phyloP scores from a whole-genome alignment of 345 rosid species.

The Salix brachista region DNA sequence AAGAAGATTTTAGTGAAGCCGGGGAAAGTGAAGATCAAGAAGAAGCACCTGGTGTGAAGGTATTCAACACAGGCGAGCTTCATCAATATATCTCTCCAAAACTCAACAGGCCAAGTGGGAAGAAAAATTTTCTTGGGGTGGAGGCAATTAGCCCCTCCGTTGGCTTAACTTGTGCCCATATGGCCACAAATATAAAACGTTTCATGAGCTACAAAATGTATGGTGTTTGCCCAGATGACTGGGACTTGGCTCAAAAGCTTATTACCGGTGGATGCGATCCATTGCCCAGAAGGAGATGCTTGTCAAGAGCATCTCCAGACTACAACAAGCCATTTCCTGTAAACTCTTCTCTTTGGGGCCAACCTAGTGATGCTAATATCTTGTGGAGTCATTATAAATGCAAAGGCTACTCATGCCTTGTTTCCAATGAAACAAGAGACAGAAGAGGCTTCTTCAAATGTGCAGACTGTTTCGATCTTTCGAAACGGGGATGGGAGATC shows the following conservation, averaged over 20 bases:
- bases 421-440: constrained; percentile 28
- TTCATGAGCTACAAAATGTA: constrained; percentile 43
- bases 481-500: constrained; percentile 40
- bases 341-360: constrained; percentile 44
- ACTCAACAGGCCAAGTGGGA: constrained; percentile 33
- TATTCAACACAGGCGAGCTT: constrained; percentile 42
- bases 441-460: constrained; percentile 53
- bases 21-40: constrained; percentile 32
- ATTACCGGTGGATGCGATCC: constrained; percentile 47
- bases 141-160: constrained; percentile 42
- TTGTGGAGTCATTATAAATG: constrained; percentile 53
- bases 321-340: constrained; percentile 31
- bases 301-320: constrained; percentile 38
- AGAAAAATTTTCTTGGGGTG: constrained; percentile 48
- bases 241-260: constrained; percentile 48
- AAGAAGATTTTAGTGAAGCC: constrained; percentile 31
- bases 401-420: constrained; percentile 48
- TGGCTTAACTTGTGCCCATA: constrained; percentile 33
- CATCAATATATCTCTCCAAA: constrained; percentile 39
- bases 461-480: constrained; percentile 46
- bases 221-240: constrained; percentile 45
- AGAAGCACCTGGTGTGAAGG: constrained; percentile 12
- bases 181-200: constrained; percentile 31
- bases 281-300: constrained; percentile 53
- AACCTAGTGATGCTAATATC: constrained; percentile 37